Evolutionary conservation across 2,329 filamentous ascomycete genomes (phyloP).

Genomic region (Fusarium continuum): DNA sequence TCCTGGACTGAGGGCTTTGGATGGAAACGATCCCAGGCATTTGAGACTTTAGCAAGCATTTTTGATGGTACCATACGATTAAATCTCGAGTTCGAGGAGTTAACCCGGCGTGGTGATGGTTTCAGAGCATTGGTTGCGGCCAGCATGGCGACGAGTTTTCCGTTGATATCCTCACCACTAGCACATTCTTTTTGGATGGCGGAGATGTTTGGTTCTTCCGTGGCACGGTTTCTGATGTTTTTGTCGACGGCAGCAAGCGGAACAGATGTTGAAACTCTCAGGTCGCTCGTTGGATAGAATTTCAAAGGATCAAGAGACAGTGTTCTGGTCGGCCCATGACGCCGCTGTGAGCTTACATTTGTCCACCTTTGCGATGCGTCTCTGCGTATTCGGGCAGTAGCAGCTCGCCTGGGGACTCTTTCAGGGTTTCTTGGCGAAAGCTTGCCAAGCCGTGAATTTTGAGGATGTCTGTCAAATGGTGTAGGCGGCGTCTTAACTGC

Average conservation of each 20-base stretch:
- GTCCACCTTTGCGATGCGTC: slow-evolving; percentile 23
- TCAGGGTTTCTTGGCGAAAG: slow-evolving; percentile 7
- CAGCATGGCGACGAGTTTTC: slow-evolving; percentile 51
- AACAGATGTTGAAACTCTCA: slow-evolving; percentile 12
- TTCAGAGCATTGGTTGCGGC: slow-evolving; percentile 50
- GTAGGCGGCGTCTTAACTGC: slow-evolving; percentile 6
- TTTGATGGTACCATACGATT: slow-evolving; percentile 45
- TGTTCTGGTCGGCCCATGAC: slow-evolving; percentile 18
- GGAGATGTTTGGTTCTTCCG: not conserved
- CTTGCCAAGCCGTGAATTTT: slow-evolving; percentile 19
- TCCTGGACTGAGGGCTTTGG: slow-evolving; percentile 41
- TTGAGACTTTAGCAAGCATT: slow-evolving; percentile 48
- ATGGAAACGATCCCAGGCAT: slow-evolving; percentile 47
- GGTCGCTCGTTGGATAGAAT: slow-evolving; percentile 23
- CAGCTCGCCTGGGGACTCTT: slow-evolving; percentile 21
- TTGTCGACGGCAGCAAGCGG: slow-evolving; percentile 20
- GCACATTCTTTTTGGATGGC: not conserved
- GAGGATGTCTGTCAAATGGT: not conserved
- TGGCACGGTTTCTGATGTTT: slow-evolving; percentile 15
- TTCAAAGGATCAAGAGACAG: slow-evolving; percentile 33
- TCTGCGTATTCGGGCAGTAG: slow-evolving; percentile 15
- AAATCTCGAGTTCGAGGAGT: slow-evolving; percentile 36
- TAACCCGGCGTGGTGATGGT: slow-evolving; percentile 30
- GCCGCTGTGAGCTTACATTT: slow-evolving; percentile 23
- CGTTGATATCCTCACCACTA: slow-evolving; percentile 43